These are phyloP conservation scores for Berkeleyomyces rouxiae DNA, from an alignment of 2,329 filamentous ascomycete species.

Conservation along the genomic window DNA sequence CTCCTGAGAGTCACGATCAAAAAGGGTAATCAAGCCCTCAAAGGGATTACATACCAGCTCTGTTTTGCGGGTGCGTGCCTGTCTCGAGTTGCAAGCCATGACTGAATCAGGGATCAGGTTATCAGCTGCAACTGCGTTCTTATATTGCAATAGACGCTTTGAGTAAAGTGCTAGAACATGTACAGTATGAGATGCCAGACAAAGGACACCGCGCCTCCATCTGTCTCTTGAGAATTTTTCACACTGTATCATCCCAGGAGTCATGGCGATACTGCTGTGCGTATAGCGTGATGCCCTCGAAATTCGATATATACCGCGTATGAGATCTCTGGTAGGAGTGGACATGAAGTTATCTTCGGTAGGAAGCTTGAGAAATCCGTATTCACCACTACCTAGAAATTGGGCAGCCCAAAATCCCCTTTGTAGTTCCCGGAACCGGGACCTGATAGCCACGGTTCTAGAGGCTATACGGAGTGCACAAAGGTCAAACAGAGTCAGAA, in stretches of 20 bases:
- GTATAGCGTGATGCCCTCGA: neutral
- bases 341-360: neutral
- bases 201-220: neutral
- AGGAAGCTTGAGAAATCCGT: neutral
- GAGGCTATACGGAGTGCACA: neutral
- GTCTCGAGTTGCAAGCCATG: neutral
- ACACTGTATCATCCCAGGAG: neutral
- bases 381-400: neutral
- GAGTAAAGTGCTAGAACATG: neutral
- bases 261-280: neutral
- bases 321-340: neutral
- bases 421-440: neutral
- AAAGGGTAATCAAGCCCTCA: neutral
- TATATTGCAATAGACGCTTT: neutral
- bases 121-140: neutral
- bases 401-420: neutral
- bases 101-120: neutral
- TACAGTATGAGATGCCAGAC: neutral
- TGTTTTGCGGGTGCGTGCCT: neutral
- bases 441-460: neutral
- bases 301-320: neutral
- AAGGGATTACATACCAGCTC: no score
- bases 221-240: neutral
- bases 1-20: neutral
- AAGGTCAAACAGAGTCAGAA: neutral